Evolutionary conservation across 768 basidiomycete genomes (phyloP).

Genomic region (Tricholoma matsutake): DNA sequence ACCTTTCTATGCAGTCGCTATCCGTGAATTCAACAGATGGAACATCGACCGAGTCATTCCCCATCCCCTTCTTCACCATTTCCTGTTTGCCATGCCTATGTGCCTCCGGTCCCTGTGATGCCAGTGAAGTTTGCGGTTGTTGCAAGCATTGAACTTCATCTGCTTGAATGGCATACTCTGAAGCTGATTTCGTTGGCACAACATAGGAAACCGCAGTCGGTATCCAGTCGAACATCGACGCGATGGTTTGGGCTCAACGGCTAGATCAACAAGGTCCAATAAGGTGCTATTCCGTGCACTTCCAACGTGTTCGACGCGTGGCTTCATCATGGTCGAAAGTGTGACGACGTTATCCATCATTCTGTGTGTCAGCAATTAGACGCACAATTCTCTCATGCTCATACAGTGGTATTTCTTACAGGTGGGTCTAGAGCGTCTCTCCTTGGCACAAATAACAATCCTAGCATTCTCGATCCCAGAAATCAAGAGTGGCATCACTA

Average conservation of each 20-base stretch:
- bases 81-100: not conserved
- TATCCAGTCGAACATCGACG: not conserved
- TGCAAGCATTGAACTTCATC: not conserved
- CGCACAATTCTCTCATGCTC: not conserved
- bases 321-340: not conserved
- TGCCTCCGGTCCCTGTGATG: not conserved
- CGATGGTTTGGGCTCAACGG: not conserved
- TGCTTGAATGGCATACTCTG: not conserved
- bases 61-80: not conserved
- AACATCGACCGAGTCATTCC: not conserved
- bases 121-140: not conserved
- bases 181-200: not conserved
- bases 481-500: conserved; percentile 45
- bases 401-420: not conserved
- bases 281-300: not conserved
- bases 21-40: not conserved
- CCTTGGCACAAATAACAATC: not conserved
- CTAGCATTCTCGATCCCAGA: conserved; percentile 39
- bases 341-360: not conserved
- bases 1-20: not conserved
- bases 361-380: not conserved
- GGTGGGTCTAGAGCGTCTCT: not conserved
- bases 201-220: not conserved
- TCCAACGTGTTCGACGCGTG: conserved; percentile 5
- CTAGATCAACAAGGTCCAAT: not conserved